phyloP scores from a whole-genome alignment of 2,329 filamentous ascomycete genomes.

The Alternaria conjuncta region DNA sequence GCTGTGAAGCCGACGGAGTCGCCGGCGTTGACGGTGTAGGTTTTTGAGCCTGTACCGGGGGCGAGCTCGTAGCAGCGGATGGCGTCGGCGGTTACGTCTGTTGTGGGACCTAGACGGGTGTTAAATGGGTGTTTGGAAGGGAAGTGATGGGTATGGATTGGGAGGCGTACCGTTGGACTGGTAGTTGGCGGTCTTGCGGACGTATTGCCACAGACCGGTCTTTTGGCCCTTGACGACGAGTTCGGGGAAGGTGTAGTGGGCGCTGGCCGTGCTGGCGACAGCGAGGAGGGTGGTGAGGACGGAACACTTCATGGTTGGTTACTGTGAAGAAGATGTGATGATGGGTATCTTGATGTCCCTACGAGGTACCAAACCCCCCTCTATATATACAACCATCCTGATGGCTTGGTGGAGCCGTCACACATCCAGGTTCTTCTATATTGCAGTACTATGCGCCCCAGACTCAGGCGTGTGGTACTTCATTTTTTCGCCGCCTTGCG shows the following conservation, averaged over 20 bases:
- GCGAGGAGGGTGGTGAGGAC: conserved; percentile 28
- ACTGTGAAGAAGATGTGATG: not conserved
- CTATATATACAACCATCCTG: conserved; percentile 9
- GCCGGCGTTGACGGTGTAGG: conserved; percentile 37
- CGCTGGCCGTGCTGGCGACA: conserved; percentile 29
- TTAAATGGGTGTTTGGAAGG: conserved; percentile 2
- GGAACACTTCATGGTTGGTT: conserved; percentile 33
- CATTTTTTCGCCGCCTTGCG: conserved; percentile 1
- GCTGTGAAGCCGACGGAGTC: conserved; percentile 42
- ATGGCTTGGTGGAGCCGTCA: not conserved
- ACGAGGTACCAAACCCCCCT: not conserved
- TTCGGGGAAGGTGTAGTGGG: conserved; percentile 45
- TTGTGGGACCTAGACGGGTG: conserved; percentile 12
- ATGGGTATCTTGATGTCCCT: not conserved
- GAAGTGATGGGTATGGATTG: not conserved
- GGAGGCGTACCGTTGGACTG: conserved; percentile 40
- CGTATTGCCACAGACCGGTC: conserved; percentile 42
- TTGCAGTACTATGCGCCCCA: conserved; percentile 5
- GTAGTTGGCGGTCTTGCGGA: conserved; percentile 46
- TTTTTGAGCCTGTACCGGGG: conserved; percentile 22
- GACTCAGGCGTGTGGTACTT: conserved; percentile 9
- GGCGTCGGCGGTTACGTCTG: conserved; percentile 36
- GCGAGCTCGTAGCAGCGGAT: conserved; percentile 45
- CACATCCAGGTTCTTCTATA: not conserved
- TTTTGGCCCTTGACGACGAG: conserved; percentile 30